A percentile compares a stretch with the other conserved stretches of the same genome.
Evolutionary conservation across 768 basidiomycete species (phyloP).

Genomic region (Podaxis pistillaris): DNA sequence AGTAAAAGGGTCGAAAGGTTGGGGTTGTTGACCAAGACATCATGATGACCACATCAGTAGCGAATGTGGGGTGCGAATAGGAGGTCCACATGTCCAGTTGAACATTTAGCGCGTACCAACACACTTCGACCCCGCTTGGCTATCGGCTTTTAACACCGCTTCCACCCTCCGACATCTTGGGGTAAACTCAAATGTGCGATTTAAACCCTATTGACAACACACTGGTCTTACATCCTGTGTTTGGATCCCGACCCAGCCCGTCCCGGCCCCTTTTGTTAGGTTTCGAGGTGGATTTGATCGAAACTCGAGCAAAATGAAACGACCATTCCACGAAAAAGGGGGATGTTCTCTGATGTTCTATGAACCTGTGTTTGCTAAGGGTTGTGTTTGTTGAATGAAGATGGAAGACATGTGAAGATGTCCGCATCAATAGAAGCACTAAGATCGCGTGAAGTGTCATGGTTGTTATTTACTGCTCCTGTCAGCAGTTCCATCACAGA

Average conservation of each 20-base stretch:
- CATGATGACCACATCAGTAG: background rate
- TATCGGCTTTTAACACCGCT: background rate
- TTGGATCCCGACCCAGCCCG: background rate
- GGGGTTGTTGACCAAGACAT: no score
- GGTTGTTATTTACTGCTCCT: background rate
- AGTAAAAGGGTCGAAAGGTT: background rate
- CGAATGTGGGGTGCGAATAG: background rate
- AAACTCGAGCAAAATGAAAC: background rate
- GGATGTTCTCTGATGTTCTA: background rate
- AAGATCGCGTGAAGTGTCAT: background rate
- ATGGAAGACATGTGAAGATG: background rate
- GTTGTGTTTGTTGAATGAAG: background rate
- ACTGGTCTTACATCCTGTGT: background rate
- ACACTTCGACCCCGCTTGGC: background rate
- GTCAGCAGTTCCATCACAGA: background rate
- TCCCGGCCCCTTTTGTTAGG: background rate
- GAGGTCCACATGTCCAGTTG: background rate
- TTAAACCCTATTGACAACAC: background rate
- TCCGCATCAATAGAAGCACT: background rate
- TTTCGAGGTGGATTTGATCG: background rate
- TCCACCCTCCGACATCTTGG: background rate
- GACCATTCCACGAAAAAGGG: background rate
- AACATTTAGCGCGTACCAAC: background rate
- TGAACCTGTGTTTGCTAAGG: background rate
- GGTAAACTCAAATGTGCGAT: background rate